Evolutionary conservation across 192 early-diverging fungal species (phyloP), one percentile per base, ranked within the genome.

Genomic region (Pecoramyces ruminantium): DNA sequence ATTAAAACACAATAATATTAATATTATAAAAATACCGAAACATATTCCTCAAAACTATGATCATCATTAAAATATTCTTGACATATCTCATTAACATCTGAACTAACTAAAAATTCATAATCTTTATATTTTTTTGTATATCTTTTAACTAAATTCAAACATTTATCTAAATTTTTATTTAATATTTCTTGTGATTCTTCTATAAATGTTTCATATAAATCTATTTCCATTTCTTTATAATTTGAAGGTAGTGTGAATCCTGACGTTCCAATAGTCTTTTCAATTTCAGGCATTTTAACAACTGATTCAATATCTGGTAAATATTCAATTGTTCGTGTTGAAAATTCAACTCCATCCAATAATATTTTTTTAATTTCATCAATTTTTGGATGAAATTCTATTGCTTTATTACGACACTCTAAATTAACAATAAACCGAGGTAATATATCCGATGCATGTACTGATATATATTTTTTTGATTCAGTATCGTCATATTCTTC

Each of bases 31-130:
- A 79, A 9, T 85, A 88, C 88, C 81, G 51, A 34, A 5, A 84
- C 81, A 79, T 87, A 87, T 38, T 91, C 89, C 15, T 91, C 87
- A 86, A 90, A 91, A 11, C 85, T 78, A 67, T 87, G 88, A 29
- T 88, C 85, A 77, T 84, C 79, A 9, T 77, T 51, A 29, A 91
- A 87, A 78, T 89, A 90, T 77, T 30, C 38, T 3, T 77, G 80
- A 77, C 88, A 83, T 3, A 83, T 83, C 0, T 77, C 77, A 39
- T 86, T 78, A 14, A 85, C 79, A 25, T 86, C 79, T 21, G 80
- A 82, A 17, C 85, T 79, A 78, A 85, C 88, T 21, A 91, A 80
- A 77, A 79, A 30, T 81, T 81, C 79, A 78, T 88, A 89, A 78
- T 79, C 81, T 30, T 89, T 83, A 77, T 91, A 91, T 38, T 82